Percentiles rank a stretch among this genome's conserved stretches.
Evolutionary conservation across 2,329 filamentous ascomycete species (phyloP).

Genomic region (Aotearoamyces nothofagi): DNA sequence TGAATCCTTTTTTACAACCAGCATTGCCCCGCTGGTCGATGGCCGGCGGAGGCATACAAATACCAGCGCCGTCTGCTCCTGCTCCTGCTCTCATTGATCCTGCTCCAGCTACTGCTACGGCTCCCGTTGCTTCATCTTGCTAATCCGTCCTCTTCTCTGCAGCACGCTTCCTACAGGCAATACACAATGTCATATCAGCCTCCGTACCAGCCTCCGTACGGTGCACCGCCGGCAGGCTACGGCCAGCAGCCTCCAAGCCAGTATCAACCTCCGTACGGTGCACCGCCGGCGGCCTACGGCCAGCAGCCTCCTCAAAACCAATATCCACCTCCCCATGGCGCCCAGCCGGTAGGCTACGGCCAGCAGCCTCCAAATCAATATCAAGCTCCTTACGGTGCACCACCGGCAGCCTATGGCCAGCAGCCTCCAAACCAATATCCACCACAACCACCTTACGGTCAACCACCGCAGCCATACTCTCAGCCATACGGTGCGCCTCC

Average conservation of each 20-base stretch:
- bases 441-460: slow-evolving; percentile 6
- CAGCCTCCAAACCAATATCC: slow-evolving; percentile 5
- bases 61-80: no score
- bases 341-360: slow-evolving; percentile 1
- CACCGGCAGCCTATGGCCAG: no score
- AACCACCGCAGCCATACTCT: slow-evolving; percentile 20
- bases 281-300: no score
- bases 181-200: no score
- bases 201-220: slow-evolving; percentile 3
- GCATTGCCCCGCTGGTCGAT: no score
- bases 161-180: no score
- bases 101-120: no score
- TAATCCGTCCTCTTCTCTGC: no score
- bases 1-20: no score
- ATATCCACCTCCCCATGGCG: slow-evolving; percentile 6
- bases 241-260: slow-evolving; percentile 5
- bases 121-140: no score
- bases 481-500: slow-evolving; percentile 11
- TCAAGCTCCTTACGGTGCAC: slow-evolving; percentile 7
- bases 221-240: slow-evolving; percentile 7
- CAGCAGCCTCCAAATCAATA: background rate
- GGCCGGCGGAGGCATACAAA: no score
- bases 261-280: slow-evolving; percentile 5
- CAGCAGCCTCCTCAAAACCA: slow-evolving; percentile 8
- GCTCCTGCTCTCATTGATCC: no score